A percentile compares a stretch with the other conserved stretches of the same genome.
Evolutionary conservation across 1,139 yeast species (phyloP).

Genomic region (Sugiyamaella pinicola): DNA sequence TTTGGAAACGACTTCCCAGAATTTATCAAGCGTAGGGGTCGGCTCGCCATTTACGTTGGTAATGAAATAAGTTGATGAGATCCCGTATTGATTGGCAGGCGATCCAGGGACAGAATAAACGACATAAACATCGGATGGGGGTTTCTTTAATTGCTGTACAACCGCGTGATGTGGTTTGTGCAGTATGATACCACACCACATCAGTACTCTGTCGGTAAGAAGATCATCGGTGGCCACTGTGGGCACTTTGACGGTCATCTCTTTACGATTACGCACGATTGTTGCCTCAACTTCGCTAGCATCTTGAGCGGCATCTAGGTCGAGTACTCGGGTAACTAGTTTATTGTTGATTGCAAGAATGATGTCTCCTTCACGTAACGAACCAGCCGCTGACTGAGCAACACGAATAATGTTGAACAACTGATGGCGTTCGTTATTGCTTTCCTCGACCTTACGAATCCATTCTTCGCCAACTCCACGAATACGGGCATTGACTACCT

Average conservation of each 20-base stretch:
- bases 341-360: conserved; percentile 68
- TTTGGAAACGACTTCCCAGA: conserved; percentile 60
- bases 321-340: conserved; percentile 66
- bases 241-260: conserved; percentile 60
- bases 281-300: conserved; percentile 54
- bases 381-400: conserved; percentile 54
- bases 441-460: conserved; percentile 67
- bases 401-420: conserved; percentile 73
- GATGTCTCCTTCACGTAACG: conserved; percentile 63
- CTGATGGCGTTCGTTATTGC: conserved; percentile 61
- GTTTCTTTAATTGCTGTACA: conserved; percentile 69
- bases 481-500: conserved; percentile 76
- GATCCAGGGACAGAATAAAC: conserved; percentile 75
- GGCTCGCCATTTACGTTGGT: conserved; percentile 83
- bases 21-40: conserved; percentile 68
- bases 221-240: conserved; percentile 60
- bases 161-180: conserved; percentile 73
- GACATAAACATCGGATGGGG: conserved; percentile 84
- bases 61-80: conserved; percentile 77
- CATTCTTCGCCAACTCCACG: conserved; percentile 85
- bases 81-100: conserved; percentile 84
- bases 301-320: conserved; percentile 57
- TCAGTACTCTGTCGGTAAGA: conserved; percentile 66
- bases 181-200: conserved; percentile 79
- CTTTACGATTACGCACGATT: conserved; percentile 62